These are phyloP conservation scores for Umbilicus rupestris DNA, from an alignment of 164 flowering plant genomes.

Conservation along the genomic window DNA sequence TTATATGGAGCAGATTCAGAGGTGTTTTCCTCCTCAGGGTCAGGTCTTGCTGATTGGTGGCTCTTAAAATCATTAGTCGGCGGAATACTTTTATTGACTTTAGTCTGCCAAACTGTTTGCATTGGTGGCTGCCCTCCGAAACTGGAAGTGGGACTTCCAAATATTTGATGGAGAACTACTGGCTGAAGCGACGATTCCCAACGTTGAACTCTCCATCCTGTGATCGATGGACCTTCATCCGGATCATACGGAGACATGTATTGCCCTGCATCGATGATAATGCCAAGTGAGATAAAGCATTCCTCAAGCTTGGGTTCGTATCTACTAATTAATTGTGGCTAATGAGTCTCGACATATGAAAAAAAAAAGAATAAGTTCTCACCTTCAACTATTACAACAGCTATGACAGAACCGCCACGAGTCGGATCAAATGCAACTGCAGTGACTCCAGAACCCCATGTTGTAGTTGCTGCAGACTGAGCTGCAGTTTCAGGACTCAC, in stretches of 20 bases:
- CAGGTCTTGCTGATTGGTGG: conserved; percentile 34
- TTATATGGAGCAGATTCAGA: conserved; percentile 40
- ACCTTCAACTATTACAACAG: conserved; percentile 97
- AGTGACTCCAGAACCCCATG: conserved; percentile 99
- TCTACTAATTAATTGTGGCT: neutral
- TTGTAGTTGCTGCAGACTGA: conserved; percentile 88
- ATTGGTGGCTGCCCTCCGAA: conserved; percentile 87
- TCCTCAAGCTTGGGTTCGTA: neutral
- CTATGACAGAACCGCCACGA: conserved; percentile 93
- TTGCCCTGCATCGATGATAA: conserved; percentile 57
- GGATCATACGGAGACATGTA: conserved; percentile 99
- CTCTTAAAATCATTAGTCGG: conserved; percentile 51
- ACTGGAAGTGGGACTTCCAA: conserved; percentile 81
- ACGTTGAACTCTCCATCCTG: conserved; percentile 98
- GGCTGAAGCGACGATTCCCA: conserved; percentile 98
- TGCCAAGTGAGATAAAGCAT: neutral
- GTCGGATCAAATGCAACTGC: conserved; percentile 99
- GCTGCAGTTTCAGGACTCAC: conserved; percentile 98
- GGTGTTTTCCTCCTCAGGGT: conserved; percentile 31
- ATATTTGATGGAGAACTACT: conserved; percentile 92
- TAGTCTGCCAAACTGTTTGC: conserved; percentile 97
- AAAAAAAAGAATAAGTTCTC: neutral
- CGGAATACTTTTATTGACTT: conserved; percentile 76
- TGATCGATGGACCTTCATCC: conserved; percentile 97
- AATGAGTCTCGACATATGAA: neutral